Percentiles rank a stretch among this genome's conserved stretches.
phyloP scores from a whole-genome alignment of 2,329 filamentous ascomycete genomes.

The Sporothrix euskadiensis region DNA sequence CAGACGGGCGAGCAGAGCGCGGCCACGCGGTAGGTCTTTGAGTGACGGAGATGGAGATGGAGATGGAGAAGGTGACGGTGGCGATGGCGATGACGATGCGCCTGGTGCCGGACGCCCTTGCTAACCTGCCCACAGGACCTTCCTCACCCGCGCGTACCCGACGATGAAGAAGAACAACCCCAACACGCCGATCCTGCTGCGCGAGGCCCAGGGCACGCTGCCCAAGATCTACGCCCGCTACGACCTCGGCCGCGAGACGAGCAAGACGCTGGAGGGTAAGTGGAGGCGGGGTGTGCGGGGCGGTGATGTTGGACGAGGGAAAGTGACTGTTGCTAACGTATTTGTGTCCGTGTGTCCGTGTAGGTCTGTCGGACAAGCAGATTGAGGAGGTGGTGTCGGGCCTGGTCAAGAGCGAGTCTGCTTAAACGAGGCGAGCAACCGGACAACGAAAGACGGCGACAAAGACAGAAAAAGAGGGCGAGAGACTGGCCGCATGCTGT shows the following conservation, averaged over 20 bases:
- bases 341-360: too few species aligned
- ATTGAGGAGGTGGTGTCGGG: constrained; percentile 60
- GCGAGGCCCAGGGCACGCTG: constrained; percentile 81
- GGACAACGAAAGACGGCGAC: not conserved
- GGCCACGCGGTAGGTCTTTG: constrained; percentile 68
- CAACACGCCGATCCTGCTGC: constrained; percentile 86
- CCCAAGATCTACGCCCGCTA: constrained; percentile 92
- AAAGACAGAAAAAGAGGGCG: not conserved
- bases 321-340: not conserved
- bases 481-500: not conserved
- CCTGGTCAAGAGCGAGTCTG: constrained; percentile 50
- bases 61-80: not conserved
- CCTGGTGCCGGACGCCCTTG: not conserved
- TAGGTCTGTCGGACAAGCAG: constrained; percentile 58
- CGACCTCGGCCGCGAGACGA: constrained; percentile 62
- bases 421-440: constrained; percentile 17
- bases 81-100: not conserved
- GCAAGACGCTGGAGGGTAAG: constrained; percentile 56
- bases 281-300: not conserved
- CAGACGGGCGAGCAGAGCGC: constrained; percentile 90
- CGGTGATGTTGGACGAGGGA: too few species aligned
- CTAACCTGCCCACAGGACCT: constrained; percentile 61
- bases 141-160: constrained; percentile 87
- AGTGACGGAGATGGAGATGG: constrained; percentile 27
- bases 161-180: constrained; percentile 99